A percentile compares a stretch with the other conserved stretches of the same genome.
These are phyloP conservation scores for Blastocystis sp. DNA, from an alignment of 352 stramenopile species.

Conservation along the genomic window DNA sequence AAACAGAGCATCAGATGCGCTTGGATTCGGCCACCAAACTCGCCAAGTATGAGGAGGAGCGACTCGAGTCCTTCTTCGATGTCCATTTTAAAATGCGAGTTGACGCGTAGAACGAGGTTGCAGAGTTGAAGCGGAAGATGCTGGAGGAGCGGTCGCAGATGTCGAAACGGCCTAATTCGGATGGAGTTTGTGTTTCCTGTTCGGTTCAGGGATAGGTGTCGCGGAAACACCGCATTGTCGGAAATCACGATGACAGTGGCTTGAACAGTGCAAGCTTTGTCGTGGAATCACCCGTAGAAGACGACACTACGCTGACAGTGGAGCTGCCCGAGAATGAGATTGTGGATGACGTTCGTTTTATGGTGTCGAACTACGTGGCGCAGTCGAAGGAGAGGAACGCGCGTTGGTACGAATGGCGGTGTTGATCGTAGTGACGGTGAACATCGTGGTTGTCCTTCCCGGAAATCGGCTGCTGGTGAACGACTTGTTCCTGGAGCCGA, in stretches of 20 bases:
- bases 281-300: background rate
- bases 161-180: slow-evolving; percentile 12
- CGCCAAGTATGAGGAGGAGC: slow-evolving; percentile 43
- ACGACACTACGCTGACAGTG: slow-evolving; percentile 50
- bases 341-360: slow-evolving; percentile 43
- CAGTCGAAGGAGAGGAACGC: background rate
- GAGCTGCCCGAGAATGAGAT: slow-evolving; percentile 27
- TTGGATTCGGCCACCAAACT: slow-evolving; percentile 48
- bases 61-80: slow-evolving; percentile 21
- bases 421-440: slow-evolving; percentile 14
- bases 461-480: slow-evolving; percentile 42
- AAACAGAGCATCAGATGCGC: slow-evolving; percentile 65
- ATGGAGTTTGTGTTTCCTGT: slow-evolving; percentile 5
- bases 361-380: slow-evolving; percentile 25
- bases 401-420: background rate
- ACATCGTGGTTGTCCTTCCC: slow-evolving; percentile 58
- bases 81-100: background rate
- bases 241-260: slow-evolving; percentile 6
- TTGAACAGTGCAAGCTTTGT: slow-evolving; percentile 7
- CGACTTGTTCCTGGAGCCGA: slow-evolving; percentile 15
- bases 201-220: background rate
- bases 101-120: slow-evolving; percentile 29
- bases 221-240: slow-evolving; percentile 41
- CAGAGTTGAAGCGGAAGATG: slow-evolving; percentile 50
- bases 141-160: slow-evolving; percentile 7